Evolutionary conservation across 1,139 yeast genomes (phyloP), one percentile per base, ranked within the genome.

Genomic region (Kodamaea derodonti): DNA sequence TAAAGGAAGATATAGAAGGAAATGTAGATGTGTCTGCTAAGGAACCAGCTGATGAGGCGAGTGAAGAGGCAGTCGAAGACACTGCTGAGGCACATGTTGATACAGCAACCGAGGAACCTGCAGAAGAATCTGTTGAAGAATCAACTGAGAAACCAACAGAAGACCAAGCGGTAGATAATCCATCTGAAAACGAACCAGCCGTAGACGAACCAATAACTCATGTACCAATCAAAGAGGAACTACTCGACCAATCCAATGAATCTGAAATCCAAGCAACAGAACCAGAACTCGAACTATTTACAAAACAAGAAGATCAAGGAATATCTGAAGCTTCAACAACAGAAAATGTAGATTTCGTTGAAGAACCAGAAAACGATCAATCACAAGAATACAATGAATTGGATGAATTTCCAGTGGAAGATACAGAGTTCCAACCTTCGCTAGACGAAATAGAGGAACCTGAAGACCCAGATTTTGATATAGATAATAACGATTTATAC

Each of bases 371-470:
- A 18, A 7, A 7, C 9, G 22, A 9, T 7, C 9, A 18, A 9
- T 9, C 22, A 7, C 22, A 18, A 18, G 22, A 18, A 18, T 6
- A 7, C 9, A 7, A 7, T 18, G 22, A 18, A 9, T 6, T 7
- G 6, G 9, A 18, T 7, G 22, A 6, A 7, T 7, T 7, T 7
- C 22, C 6, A 14, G 14, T 7, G 7, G 7, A 7, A 6, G 10
- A 24, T 24, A 24, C 11, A 6, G 13, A n/a, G 11, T n/a, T n/a
- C 13, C 27, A 24, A 24, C 27, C 14, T 11, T 8, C 8, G 13
- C 27, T 14, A n/a, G 29, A 26, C 14, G 29, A 26, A 26, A 7
- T 14, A n/a, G 29, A 26, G 10, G 29, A 26, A 26, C 16, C 14
- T 26, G 29, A 6, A 26, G 11, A 8, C 16, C 15, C 14, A 9